Base-by-base conservation (phyloP, 2,329 filamentous ascomycete genomes). In the Gnomoniopsis sp. region DNA sequence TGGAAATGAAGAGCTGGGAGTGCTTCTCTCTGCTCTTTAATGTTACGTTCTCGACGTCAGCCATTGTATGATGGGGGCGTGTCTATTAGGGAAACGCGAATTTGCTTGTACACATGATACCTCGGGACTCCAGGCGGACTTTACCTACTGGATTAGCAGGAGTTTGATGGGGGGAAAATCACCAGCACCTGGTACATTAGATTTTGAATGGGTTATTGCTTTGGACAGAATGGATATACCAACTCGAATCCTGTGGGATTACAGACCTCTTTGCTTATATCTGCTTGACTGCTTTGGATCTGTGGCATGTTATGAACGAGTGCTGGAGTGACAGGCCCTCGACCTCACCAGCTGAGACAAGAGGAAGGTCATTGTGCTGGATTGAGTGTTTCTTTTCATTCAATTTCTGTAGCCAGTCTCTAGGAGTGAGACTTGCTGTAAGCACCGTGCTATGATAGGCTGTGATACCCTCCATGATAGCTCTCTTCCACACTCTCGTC, bases 41-140 rank as follows among this genome's bases (percentile, higher is more conserved):
- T 23, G 19, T 55, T n/a, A 22, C 48, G 43, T 62, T 50, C 49
- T 54, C 22, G 44, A 51, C 52, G 53, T 52, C 22, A 46, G 41
- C 14, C 46, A 56, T 49, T 56, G n/a, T 41, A 30, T 43, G 22
- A 50, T 56, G 49, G 47, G 26, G 34, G 34, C 44, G 36, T 50
- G 41, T 43, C 36, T 44, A 22, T 23, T 57, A 51, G 53, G 57
- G 57, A 62, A 57, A 53, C 49, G 49, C 43, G 41, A 23, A 36
- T 44, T 59, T 59, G 23, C 33, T 53, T 55, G 23, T 22, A 26
- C 57, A 62, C 48, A 59, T 62, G 60, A 62, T 62, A 62, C 60
- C 60, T 62, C 49, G 41, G 57, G 53, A 62, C 49, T 55, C 47
- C 38, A 44, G 30, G 34, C 21, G 43, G 49, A 49, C 36, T 34